Base-by-base conservation (phyloP, 495 filamentous ascomycete species). In the Massariosphaeria phaeospora region DNA sequence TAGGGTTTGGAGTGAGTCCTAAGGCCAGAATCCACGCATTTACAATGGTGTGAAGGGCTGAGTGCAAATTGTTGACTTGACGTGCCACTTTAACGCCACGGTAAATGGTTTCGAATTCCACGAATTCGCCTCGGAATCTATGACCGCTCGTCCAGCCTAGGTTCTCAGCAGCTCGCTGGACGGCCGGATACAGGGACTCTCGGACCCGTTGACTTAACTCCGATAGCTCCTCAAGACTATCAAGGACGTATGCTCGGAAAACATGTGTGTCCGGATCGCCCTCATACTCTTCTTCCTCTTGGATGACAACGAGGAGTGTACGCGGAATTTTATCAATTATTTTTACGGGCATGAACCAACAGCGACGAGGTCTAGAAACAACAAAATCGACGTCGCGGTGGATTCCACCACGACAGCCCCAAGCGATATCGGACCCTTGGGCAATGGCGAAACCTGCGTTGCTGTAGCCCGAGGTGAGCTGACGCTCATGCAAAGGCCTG, bases 11-110 rank as follows among this genome's bases (percentile, higher is more conserved):
- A 18, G 27, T 38, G 3, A 57, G 53, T 6, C 52, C 59, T 20
- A 62, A 2, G 7, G 59, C 59, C 17, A 56, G 24, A 5, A 52
- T 53, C 52, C 52, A 62, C 4, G 59, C 53, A 18, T 52, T 57
- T 12, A 57, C 6, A 7, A 57, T 52, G 0, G 46, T 52, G 41
- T 57, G 52, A 10, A 15, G 27, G 8, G 49, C 56, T 27, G 48
- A 58, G 6, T n/a, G 44, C 39, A 18, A 49, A 5, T 42, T 24
- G n/a, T 47, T 36, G 17, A 3, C 24, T 36, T 54, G 51, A 12
- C 20, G 26, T 8, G 20, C 6, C 5, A 54, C 51, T 23, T 11
- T 7, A 17, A 54, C 51, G 9, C 3, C 20, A 4, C 48, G 21
- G 38, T 8, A 33, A 3, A 3, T 8, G 21, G 8, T n/a, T 15